phyloP scores from a whole-genome alignment of 2,329 filamentous ascomycete genomes.

The Diplodia scrobiculata region DNA sequence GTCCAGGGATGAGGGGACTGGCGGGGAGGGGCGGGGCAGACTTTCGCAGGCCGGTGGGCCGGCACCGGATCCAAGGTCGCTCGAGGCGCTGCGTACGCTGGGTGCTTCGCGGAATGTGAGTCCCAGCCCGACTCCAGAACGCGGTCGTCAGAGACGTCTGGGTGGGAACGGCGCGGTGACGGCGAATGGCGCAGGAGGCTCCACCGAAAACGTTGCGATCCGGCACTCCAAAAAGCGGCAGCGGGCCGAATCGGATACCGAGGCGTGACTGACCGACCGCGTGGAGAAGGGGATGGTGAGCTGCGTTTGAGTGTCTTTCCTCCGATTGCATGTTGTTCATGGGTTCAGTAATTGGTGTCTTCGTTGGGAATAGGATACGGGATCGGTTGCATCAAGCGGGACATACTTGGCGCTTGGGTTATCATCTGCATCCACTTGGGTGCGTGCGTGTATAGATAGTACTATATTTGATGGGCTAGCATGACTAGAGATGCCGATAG shows the following conservation, averaged over 20 bases:
- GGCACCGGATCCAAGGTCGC: constrained; percentile 10
- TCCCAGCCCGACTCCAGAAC: constrained; percentile 10
- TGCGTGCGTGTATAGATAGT: too few species aligned
- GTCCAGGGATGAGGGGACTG: background rate
- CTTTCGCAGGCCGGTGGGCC: background rate
- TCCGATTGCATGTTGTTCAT: background rate
- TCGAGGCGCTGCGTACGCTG: constrained; percentile 23
- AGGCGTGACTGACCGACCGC: background rate
- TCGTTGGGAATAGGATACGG: background rate
- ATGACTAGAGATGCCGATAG: too few species aligned
- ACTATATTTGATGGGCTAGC: too few species aligned
- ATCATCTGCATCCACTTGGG: background rate
- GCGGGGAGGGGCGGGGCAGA: background rate
- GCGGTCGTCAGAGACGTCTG: constrained; percentile 4
- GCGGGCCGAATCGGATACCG: background rate
- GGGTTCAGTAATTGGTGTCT: background rate
- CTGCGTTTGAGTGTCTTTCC: background rate
- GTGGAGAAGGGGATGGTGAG: background rate
- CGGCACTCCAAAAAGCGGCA: constrained; percentile 5
- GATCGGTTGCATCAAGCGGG: background rate
- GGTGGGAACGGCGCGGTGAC: background rate
- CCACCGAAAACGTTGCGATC: constrained; percentile 3
- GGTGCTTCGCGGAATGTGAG: constrained; percentile 11
- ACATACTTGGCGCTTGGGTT: background rate
- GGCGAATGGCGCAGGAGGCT: background rate